Evolutionary conservation across 352 stramenopile species (phyloP).

Genomic region (Globisporangium irregulare): DNA sequence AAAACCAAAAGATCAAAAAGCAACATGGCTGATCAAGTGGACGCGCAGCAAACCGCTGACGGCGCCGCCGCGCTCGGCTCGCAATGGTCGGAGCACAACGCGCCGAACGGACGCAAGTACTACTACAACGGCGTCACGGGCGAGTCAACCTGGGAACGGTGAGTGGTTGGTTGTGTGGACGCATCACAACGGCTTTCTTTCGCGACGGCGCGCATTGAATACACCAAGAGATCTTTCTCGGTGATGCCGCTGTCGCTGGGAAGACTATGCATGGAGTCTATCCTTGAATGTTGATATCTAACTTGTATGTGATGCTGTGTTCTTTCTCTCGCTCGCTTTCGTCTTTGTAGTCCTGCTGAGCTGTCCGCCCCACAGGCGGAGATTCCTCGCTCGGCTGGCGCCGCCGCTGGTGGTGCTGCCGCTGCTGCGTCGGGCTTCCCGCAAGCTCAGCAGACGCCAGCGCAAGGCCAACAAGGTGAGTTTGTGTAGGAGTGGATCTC

Average conservation of each 20-base stretch:
- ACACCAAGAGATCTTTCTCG: background rate
- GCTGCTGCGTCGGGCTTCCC: slow-evolving; percentile 23
- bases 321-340: background rate
- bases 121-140: slow-evolving; percentile 91
- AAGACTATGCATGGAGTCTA: background rate
- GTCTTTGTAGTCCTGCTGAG: slow-evolving; percentile 43
- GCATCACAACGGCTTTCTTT: background rate
- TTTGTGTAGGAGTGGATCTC: background rate
- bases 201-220: background rate
- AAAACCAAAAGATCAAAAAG: slow-evolving; percentile 7
- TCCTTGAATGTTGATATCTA: background rate
- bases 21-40: slow-evolving; percentile 71
- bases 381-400: slow-evolving; percentile 26
- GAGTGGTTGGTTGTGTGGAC: slow-evolving; percentile 5
- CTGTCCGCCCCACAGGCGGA: slow-evolving; percentile 38
- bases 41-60: slow-evolving; percentile 34
- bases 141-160: slow-evolving; percentile 89
- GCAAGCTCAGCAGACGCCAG: slow-evolving; percentile 27
- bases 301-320: background rate
- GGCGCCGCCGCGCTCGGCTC: slow-evolving; percentile 31
- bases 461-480: slow-evolving; percentile 45
- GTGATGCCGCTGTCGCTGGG: background rate
- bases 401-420: slow-evolving; percentile 25
- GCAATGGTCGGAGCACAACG: slow-evolving; percentile 89
- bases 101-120: slow-evolving; percentile 89